These are phyloP conservation scores for Rubus idaeus DNA, from an alignment of 306 rosid genomes.

Conservation along the genomic window DNA sequence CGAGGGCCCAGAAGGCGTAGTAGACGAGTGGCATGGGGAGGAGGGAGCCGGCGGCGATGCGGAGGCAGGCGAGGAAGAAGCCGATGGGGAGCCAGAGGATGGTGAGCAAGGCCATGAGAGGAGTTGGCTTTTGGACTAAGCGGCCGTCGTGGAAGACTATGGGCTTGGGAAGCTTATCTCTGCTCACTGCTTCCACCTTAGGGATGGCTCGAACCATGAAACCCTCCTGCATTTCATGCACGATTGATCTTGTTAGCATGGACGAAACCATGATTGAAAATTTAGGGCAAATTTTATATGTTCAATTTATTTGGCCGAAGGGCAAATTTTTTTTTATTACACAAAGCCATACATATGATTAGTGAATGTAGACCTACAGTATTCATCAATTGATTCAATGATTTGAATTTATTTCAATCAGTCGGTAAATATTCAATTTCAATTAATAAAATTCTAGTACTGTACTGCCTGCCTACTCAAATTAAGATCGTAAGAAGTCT, in stretches of 20 bases:
- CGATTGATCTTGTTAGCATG: neutral
- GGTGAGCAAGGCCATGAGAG: conserved; percentile 51
- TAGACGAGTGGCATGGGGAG: conserved; percentile 77
- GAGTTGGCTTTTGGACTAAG: conserved; percentile 67
- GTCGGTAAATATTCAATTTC: too few relatives aligned
- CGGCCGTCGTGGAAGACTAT: conserved; percentile 88
- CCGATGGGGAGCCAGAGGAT: conserved; percentile 78
- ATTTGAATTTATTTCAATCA: too few relatives aligned
- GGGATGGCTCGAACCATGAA: conserved; percentile 55
- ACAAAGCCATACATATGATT: too few relatives aligned
- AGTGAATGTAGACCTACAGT: too few relatives aligned
- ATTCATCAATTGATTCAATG: too few relatives aligned
- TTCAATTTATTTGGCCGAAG: too few relatives aligned
- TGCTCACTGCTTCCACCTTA: conserved; percentile 44
- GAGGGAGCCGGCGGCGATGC: conserved; percentile 70
- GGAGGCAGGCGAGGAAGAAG: conserved; percentile 59
- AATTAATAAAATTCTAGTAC: too few relatives aligned
- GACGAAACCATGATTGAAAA: too few relatives aligned
- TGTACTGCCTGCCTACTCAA: too few relatives aligned
- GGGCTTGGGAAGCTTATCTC: conserved; percentile 70
- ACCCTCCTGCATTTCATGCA: conserved; percentile 46
- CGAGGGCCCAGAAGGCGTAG: conserved; percentile 69
- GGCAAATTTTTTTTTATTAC: too few relatives aligned
- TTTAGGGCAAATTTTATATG: too few relatives aligned
- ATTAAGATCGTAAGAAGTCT: too few relatives aligned